phyloP scores from a whole-genome alignment of 2,329 filamentous ascomycete genomes.

The Fusarium sulawesiense region DNA sequence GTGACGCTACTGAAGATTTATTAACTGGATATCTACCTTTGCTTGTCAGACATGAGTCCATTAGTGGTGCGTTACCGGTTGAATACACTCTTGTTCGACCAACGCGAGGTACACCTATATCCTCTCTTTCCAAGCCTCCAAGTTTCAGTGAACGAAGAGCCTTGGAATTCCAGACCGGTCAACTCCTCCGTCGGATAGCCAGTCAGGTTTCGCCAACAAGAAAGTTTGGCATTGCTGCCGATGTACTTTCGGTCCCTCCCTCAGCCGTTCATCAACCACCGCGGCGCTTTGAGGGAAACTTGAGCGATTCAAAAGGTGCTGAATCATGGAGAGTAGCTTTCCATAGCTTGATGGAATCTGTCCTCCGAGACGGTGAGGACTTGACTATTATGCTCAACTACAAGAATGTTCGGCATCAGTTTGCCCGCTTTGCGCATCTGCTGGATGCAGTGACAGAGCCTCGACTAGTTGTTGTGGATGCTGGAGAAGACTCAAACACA shows the following conservation, averaged over 20 bases:
- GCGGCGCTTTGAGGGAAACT: constrained; percentile 39
- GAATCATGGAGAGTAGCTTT: constrained; percentile 68
- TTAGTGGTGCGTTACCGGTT: constrained; percentile 46
- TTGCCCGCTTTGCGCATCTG: constrained; percentile 59
- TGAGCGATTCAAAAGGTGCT: constrained; percentile 41
- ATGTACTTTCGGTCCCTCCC: constrained; percentile 42
- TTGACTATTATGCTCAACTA: constrained; percentile 69
- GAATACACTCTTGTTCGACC: constrained; percentile 59
- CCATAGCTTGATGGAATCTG: constrained; percentile 64
- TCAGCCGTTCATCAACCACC: constrained; percentile 25
- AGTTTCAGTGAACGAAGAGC: constrained; percentile 50
- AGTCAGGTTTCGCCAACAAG: constrained; percentile 58
- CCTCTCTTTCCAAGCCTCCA: constrained; percentile 50
- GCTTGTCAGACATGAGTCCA: constrained; percentile 54
- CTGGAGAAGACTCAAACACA: constrained; percentile 61
- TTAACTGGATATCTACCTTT: constrained; percentile 54
- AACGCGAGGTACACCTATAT: constrained; percentile 53
- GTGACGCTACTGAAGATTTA: constrained; percentile 3
- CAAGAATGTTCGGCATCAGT: constrained; percentile 63
- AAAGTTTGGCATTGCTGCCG: constrained; percentile 57
- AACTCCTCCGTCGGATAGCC: constrained; percentile 59
- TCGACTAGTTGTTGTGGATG: constrained; percentile 66
- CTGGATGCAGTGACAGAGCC: constrained; percentile 65
- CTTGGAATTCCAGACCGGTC: constrained; percentile 61
- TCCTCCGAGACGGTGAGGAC: constrained; percentile 70